A percentile compares a stretch with the other conserved stretches of the same genome.
Evolutionary conservation across 129 eudicot genomes (phyloP).

Genomic region (Oenanthe sinensis): DNA sequence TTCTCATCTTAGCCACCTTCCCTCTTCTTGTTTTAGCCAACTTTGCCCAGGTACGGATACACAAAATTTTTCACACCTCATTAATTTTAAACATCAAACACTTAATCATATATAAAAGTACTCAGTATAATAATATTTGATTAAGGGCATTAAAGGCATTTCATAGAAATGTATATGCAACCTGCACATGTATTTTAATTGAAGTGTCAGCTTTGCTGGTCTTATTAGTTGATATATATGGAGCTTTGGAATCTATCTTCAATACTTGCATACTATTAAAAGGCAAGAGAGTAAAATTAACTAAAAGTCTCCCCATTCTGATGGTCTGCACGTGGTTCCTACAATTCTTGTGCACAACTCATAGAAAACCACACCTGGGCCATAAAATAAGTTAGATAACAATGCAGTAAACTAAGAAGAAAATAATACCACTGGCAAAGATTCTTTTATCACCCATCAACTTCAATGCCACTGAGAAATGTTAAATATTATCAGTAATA

Average conservation of each 20-base stretch:
- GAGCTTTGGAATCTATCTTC: conserved; percentile 32
- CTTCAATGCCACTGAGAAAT: conserved; percentile 27
- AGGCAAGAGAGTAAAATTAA: conserved; percentile 31
- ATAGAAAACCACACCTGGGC: conserved; percentile 28
- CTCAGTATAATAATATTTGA: no score
- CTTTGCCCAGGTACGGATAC: conserved; percentile 77
- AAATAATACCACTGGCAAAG: background rate
- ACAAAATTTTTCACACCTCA: background rate
- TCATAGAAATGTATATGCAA: background rate
- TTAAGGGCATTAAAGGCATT: background rate
- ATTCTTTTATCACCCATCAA: conserved; percentile 31
- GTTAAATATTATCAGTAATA: conserved; percentile 11
- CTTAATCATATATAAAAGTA: background rate
- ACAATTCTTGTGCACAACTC: conserved; percentile 26
- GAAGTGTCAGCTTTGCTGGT: conserved; percentile 12
- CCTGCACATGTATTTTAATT: conserved; percentile 6
- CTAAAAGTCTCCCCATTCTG: conserved; percentile 29
- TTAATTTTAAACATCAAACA: background rate
- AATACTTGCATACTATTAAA: conserved; percentile 27
- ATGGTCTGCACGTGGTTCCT: conserved; percentile 47
- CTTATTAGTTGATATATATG: conserved; percentile 15
- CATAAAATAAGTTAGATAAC: conserved; percentile 11
- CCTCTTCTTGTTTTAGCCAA: conserved; percentile 93
- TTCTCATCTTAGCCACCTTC: conserved; percentile 83
- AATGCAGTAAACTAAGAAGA: conserved; percentile 2